A percentile compares a stretch with the other conserved stretches of the same genome.
phyloP scores from a whole-genome alignment of 139 green algal genomes.

The Chloropicon primus region DNA sequence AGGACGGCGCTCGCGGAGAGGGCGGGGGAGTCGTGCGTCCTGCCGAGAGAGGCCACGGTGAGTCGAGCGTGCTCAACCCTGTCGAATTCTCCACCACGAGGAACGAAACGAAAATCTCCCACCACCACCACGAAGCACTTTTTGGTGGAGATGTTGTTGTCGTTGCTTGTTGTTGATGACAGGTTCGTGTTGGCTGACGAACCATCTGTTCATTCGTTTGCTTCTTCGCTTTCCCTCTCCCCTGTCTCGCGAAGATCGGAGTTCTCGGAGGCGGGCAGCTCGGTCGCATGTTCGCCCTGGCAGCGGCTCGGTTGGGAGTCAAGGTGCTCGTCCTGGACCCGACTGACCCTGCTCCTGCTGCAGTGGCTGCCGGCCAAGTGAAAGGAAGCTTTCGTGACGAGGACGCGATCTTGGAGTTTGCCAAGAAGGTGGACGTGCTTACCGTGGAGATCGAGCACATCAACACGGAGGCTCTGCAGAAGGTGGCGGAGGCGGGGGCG shows the following conservation, averaged over 20 bases:
- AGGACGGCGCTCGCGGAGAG: too few species aligned
- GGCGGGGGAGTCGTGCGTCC: too few species aligned
- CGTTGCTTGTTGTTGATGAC: too few species aligned
- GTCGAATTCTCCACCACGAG: too few species aligned
- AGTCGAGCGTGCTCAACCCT: too few species aligned
- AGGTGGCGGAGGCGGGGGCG: slow-evolving; percentile 35
- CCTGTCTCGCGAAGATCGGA: slow-evolving; percentile 48
- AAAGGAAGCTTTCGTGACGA: slow-evolving; percentile 38
- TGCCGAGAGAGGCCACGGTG: too few species aligned
- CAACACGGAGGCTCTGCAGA: slow-evolving; percentile 66
- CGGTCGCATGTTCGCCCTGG: slow-evolving; percentile 88
- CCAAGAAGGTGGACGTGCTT: slow-evolving; percentile 62
- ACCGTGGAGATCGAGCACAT: slow-evolving; percentile 99
- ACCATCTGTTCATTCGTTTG: too few species aligned
- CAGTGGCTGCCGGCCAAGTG: slow-evolving; percentile 55
- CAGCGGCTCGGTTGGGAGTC: slow-evolving; percentile 70
- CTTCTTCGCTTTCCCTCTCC: slow-evolving; percentile 10
- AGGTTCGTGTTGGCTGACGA: too few species aligned
- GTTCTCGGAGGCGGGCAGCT: slow-evolving; percentile 94
- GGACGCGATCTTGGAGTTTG: slow-evolving; percentile 55
- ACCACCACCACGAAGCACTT: too few species aligned
- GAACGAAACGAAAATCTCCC: too few species aligned
- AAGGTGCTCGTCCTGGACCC: slow-evolving; percentile 78
- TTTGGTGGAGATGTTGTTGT: too few species aligned
- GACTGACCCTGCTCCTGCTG: slow-evolving; percentile 53